A percentile compares a stretch with the other conserved stretches of the same genome.
These are phyloP conservation scores for Schizochytrium sp. DNA, from an alignment of 108 stramenopile species.

Conservation along the genomic window DNA sequence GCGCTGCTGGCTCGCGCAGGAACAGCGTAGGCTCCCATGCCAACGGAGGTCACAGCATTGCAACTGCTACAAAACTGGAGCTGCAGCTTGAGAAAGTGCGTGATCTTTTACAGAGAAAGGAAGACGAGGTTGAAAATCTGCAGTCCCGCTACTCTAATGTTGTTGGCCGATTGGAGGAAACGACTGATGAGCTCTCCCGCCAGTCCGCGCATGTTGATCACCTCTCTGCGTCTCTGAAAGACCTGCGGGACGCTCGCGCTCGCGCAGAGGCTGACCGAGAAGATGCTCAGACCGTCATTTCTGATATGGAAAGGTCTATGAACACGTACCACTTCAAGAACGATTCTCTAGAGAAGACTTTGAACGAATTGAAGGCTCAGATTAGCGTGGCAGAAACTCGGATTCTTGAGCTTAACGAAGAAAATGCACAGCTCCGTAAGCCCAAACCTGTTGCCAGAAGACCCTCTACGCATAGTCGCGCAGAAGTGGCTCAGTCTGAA, in stretches of 20 bases:
- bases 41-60: neutral
- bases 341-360: neutral
- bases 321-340: neutral
- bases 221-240: neutral
- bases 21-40: neutral
- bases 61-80: neutral
- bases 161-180: constrained; percentile 16
- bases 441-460: no score
- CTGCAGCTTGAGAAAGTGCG: neutral
- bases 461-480: no score
- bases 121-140: constrained; percentile 10
- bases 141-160: constrained; percentile 1
- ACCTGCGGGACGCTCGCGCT: neutral
- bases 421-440: no score
- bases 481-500: no score
- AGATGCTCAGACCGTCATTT: neutral
- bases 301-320: neutral
- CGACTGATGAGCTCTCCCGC: constrained; percentile 33
- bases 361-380: neutral
- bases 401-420: neutral
- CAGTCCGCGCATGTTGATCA: neutral
- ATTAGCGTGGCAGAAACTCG: neutral
- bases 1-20: neutral
- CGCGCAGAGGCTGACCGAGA: neutral
- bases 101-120: constrained; percentile 1